Evolutionary conservation across 2,329 filamentous ascomycete species (phyloP).

Genomic region (Dothiorella sarmentorum): DNA sequence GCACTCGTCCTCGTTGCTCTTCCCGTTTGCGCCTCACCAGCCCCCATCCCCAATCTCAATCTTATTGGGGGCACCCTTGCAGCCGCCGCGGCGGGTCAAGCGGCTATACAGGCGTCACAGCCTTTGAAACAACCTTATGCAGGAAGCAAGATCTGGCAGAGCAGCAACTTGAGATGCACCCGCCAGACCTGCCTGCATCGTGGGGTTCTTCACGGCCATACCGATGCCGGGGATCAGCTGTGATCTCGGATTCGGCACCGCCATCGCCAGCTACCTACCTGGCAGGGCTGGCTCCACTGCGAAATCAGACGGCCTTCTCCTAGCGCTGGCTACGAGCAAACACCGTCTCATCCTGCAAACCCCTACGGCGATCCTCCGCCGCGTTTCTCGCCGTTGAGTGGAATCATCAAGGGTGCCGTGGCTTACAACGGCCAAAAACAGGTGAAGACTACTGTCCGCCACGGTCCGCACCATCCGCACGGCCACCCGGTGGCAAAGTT

Average conservation of each 20-base stretch:
- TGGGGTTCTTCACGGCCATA: background rate
- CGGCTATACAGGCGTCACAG: constrained; percentile 3
- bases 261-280: too few relatives aligned
- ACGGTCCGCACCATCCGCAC: background rate
- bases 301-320: background rate
- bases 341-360: background rate
- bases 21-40: constrained; percentile 13
- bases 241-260: too few relatives aligned
- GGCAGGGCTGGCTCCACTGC: background rate
- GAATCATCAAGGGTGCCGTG: background rate
- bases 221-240: constrained; percentile 9
- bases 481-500: background rate
- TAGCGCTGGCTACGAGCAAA: constrained; percentile 1
- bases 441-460: background rate
- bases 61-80: constrained; percentile 10
- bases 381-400: background rate
- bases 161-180: background rate
- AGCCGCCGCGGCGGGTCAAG: constrained; percentile 12
- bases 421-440: background rate
- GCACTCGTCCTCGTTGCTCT: background rate
- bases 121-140: constrained; percentile 3
- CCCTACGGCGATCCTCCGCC: background rate
- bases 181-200: background rate
- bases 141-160: background rate
- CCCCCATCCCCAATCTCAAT: background rate